phyloP scores from a whole-genome alignment of 1,284 basidiomycete species.

The Cryptococcus deneoformans region DNA sequence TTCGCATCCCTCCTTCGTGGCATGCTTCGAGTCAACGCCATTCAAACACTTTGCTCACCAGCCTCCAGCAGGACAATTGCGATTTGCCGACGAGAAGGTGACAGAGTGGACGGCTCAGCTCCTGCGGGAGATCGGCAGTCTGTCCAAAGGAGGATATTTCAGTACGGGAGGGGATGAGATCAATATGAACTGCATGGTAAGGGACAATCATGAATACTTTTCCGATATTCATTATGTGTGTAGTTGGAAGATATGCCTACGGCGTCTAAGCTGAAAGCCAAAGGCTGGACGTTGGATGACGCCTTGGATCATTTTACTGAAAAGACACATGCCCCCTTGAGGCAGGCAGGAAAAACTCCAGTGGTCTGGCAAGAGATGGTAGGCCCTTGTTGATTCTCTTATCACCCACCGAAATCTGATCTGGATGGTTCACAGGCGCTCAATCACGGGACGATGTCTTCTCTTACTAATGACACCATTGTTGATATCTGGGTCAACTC shows the following conservation, averaged over 20 bases:
- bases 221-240: constrained; percentile 6
- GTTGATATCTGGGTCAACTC: constrained; percentile 72
- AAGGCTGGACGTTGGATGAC: constrained; percentile 59
- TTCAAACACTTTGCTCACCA: constrained; percentile 63
- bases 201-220: background rate
- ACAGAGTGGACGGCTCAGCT: background rate
- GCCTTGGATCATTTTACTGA: constrained; percentile 64
- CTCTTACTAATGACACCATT: constrained; percentile 64
- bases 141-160: constrained; percentile 55
- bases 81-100: constrained; percentile 57
- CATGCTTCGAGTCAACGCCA: constrained; percentile 62
- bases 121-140: constrained; percentile 41
- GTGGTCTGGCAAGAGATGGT: constrained; percentile 66
- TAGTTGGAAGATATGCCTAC: constrained; percentile 58
- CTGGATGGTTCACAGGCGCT: constrained; percentile 52
- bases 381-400: no score
- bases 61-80: constrained; percentile 77
- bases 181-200: constrained; percentile 64
- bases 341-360: constrained; percentile 56
- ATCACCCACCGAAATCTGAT: background rate
- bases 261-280: constrained; percentile 54
- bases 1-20: constrained; percentile 68
- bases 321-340: constrained; percentile 55
- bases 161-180: constrained; percentile 82
- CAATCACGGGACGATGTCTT: constrained; percentile 55